phyloP scores from a whole-genome alignment of 1,139 yeast genomes.

The Geotrichum australiense region DNA sequence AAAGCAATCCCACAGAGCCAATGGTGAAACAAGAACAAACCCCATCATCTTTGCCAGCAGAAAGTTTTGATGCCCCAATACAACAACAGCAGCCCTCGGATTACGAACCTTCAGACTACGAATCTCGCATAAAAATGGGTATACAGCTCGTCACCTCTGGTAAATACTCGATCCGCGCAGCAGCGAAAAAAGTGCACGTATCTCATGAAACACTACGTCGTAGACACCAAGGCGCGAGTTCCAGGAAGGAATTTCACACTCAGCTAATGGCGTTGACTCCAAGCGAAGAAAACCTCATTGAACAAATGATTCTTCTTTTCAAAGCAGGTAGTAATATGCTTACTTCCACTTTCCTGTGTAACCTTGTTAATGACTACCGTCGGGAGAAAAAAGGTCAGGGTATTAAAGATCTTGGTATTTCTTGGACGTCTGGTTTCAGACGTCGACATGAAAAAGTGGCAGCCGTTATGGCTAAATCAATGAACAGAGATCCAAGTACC shows the following conservation, averaged over 20 bases:
- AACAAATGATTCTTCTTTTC: conserved; percentile 9
- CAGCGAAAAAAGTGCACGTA: conserved; percentile 13
- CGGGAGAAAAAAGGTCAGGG: not conserved
- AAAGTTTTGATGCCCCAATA: too few species aligned
- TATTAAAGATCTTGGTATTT: conserved; percentile 12
- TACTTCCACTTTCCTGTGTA: conserved; percentile 13
- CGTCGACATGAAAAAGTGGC: conserved; percentile 10
- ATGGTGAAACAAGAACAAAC: too few species aligned
- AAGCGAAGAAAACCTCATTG: conserved; percentile 10
- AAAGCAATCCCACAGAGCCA: too few species aligned
- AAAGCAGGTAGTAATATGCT: conserved; percentile 10
- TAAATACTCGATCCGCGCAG: conserved; percentile 11
- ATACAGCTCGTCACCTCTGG: conserved; percentile 9
- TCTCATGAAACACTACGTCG: conserved; percentile 15
- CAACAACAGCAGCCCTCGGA: too few species aligned
- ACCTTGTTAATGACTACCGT: conserved; percentile 12
- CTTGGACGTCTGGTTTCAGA: conserved; percentile 18
- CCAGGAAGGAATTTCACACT: conserved; percentile 13
- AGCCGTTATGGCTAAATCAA: conserved; percentile 14
- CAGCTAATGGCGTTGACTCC: conserved; percentile 16
- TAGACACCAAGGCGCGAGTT: conserved; percentile 12
- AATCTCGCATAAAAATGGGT: conserved; percentile 8
- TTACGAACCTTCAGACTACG: conserved; percentile 9
- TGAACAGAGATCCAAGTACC: conserved; percentile 10
- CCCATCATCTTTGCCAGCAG: too few species aligned